These are phyloP conservation scores for Komagataella pseudopastoris DNA, from an alignment of 805 yeast genomes.

Conservation along the genomic window DNA sequence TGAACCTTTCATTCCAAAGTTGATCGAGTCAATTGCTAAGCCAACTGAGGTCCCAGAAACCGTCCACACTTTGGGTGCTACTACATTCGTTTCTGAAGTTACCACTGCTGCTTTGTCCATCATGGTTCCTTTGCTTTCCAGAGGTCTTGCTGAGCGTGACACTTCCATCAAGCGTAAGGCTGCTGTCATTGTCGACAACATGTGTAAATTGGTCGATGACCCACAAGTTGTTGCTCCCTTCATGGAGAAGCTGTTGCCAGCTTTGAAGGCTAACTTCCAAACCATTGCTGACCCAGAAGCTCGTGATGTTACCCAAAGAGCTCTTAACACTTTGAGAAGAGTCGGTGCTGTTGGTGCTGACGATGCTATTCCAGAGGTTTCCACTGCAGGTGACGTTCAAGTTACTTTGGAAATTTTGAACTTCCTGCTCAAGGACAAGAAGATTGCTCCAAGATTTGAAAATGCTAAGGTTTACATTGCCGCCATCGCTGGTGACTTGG, in stretches of 20 bases:
- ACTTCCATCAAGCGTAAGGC: conserved; percentile 99
- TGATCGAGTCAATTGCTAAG: conserved; percentile 91
- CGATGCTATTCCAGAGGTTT: conserved; percentile 90
- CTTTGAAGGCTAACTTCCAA: conserved; percentile 84
- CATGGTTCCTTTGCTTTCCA: conserved; percentile 96
- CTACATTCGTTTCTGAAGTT: conserved; percentile 98
- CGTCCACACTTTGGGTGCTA: conserved; percentile 97
- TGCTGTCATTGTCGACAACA: conserved; percentile 98
- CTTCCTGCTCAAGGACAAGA: conserved; percentile 54
- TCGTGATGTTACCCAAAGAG: conserved; percentile 96
- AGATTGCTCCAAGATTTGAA: conserved; percentile 67
- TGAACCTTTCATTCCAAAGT: conserved; percentile 96
- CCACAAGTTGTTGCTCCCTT: conserved; percentile 99
- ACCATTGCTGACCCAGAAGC: conserved; percentile 99
- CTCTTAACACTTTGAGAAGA: conserved; percentile 93
- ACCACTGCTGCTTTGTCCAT: conserved; percentile 98
- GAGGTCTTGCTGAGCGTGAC: conserved; percentile 99
- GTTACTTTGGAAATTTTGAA: conserved; percentile 79
- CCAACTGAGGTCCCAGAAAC: conserved; percentile 98
- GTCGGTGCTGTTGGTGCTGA: conserved; percentile 93
- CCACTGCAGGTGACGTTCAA: conserved; percentile 93
- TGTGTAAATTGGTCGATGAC: conserved; percentile 99
- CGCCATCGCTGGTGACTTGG: conserved; percentile 96
- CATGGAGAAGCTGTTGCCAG: conserved; percentile 90
- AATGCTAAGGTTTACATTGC: conserved; percentile 74